Conservation (phyloP, 1,284 basidiomycete genomes). For the Anthracocystis walkeri region DNA sequence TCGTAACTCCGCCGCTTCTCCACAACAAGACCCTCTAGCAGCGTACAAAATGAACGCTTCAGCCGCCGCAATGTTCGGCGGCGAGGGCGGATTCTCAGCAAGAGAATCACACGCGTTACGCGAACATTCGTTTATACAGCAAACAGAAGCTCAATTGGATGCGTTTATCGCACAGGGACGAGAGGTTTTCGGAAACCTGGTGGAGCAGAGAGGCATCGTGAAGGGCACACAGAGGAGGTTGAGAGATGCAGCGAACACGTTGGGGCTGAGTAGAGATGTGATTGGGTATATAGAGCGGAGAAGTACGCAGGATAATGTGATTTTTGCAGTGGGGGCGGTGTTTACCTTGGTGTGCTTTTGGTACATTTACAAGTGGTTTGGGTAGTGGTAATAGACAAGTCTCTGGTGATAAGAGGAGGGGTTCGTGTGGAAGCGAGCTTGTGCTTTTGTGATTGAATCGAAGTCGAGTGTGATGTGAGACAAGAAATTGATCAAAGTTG, state of each 20-base stretch:
- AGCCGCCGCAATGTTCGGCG: constrained; percentile 62
- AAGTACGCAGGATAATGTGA: constrained; percentile 67
- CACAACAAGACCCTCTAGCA: constrained; percentile 52
- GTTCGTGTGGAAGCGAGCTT: not conserved
- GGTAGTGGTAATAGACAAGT: constrained; percentile 16
- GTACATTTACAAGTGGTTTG: constrained; percentile 67
- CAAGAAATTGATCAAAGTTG: not conserved
- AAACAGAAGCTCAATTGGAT: constrained; percentile 66
- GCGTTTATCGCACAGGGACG: constrained; percentile 67
- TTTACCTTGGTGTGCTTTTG: constrained; percentile 67
- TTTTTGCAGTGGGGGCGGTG: constrained; percentile 64
- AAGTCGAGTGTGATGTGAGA: not conserved
- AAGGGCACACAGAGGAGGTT: constrained; percentile 64
- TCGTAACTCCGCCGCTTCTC: constrained; percentile 31
- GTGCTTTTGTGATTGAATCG: not conserved
- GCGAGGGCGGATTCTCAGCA: constrained; percentile 30
- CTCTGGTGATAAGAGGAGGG: not conserved
- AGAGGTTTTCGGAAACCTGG: constrained; percentile 66
- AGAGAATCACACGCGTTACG: constrained; percentile 65
- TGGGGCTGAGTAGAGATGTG: constrained; percentile 66
- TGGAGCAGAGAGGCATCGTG: constrained; percentile 67
- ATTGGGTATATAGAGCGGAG: constrained; percentile 68
- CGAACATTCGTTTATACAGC: constrained; percentile 67
- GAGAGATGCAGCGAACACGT: constrained; percentile 65
- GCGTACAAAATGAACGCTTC: constrained; percentile 65